A percentile compares a stretch with the other conserved stretches of the same genome.
phyloP scores from a whole-genome alignment of 225 moss, liverwort and hornwort genomes.

The Neckera pumila region DNA sequence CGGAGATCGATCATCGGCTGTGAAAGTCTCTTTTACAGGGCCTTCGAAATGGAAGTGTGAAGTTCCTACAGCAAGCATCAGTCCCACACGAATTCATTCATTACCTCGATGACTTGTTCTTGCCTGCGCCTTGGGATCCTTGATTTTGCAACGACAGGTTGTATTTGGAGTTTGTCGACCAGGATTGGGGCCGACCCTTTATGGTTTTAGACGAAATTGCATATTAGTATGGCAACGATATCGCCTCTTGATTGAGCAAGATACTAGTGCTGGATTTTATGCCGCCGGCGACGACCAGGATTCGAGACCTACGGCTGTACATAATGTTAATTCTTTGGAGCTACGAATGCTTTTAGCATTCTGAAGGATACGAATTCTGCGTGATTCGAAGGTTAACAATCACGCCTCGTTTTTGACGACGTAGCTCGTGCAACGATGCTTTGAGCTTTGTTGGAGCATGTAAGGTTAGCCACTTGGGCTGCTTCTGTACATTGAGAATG shows the following conservation, averaged over 20 bases:
- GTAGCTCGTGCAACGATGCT: background rate
- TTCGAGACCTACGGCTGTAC: background rate
- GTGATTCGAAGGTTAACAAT: background rate
- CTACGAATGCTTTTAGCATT: background rate
- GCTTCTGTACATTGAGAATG: conserved; percentile 10
- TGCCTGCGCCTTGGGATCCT: background rate
- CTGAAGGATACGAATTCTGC: background rate
- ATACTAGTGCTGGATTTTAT: background rate
- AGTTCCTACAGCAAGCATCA: background rate
- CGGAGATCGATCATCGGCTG: background rate
- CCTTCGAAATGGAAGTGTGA: background rate
- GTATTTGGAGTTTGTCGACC: background rate
- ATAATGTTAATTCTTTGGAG: background rate
- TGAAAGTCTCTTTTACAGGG: background rate
- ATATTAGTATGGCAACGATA: background rate
- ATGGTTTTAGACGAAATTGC: background rate
- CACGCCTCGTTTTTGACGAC: background rate
- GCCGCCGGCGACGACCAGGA: background rate
- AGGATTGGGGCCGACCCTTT: background rate
- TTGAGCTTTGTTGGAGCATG: background rate
- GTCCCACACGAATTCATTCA: background rate
- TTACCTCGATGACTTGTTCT: background rate
- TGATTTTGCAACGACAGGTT: background rate
- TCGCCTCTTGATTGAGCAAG: background rate
- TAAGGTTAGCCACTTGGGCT: background rate